A percentile compares a stretch with the other conserved stretches of the same genome.
Evolutionary conservation across 768 basidiomycete species (phyloP).

Genomic region (Tephrocybe sp.): DNA sequence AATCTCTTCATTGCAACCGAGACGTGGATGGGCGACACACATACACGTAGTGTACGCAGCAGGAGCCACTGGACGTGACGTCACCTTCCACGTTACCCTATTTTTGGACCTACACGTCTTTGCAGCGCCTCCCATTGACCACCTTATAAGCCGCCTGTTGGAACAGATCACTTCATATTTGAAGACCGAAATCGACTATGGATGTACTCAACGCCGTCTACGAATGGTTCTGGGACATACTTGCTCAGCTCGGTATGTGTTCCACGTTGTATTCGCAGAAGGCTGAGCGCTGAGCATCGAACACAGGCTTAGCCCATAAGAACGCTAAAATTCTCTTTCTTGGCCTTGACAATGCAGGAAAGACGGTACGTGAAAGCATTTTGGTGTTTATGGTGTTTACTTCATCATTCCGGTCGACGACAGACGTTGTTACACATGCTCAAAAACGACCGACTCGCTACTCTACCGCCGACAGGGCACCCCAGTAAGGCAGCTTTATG

Average conservation of each 20-base stretch:
- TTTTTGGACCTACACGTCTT: neutral
- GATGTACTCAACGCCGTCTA: constrained; percentile 66
- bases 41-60: too few relatives aligned
- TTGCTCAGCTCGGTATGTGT: constrained; percentile 81
- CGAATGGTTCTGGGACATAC: constrained; percentile 96
- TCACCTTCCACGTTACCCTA: neutral
- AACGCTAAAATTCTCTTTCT: constrained; percentile 99
- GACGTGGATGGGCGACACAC: too few relatives aligned
- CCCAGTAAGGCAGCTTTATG: constrained; percentile 64
- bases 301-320: constrained; percentile 94
- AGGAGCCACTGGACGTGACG: too few relatives aligned
- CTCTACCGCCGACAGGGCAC: constrained; percentile 95
- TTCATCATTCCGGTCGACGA: neutral
- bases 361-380: constrained; percentile 66
- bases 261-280: neutral
- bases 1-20: too few relatives aligned
- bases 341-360: constrained; percentile 97
- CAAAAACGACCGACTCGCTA: constrained; percentile 97
- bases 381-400: neutral
- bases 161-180: neutral
- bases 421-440: constrained; percentile 98
- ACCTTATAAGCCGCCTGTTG: neutral
- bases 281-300: neutral
- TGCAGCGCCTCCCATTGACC: neutral
- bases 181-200: neutral